Conservation (phyloP, 2,329 filamentous ascomycete species). For the Ophiostoma piceae region DNA sequence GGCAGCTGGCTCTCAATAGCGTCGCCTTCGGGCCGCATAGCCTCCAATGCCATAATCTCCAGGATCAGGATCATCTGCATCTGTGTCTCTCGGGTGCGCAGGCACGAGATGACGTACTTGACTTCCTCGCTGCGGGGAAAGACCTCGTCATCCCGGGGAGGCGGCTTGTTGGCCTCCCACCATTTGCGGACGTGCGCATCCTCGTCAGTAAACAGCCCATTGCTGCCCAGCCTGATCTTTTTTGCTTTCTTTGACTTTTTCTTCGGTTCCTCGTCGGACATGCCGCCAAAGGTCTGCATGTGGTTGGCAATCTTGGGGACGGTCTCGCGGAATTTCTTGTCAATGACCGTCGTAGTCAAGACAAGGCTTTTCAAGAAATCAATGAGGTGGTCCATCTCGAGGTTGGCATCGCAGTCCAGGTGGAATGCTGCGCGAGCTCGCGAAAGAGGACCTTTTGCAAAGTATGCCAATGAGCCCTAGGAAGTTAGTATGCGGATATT, state of each 20-base stretch:
- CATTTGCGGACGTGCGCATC: slow-evolving; percentile 60
- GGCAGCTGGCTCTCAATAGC: slow-evolving; percentile 45
- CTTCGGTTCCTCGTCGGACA: slow-evolving; percentile 44
- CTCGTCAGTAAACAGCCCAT: slow-evolving; percentile 64
- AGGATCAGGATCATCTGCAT: slow-evolving; percentile 75
- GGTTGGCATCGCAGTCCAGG: slow-evolving; percentile 53
- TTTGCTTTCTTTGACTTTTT: slow-evolving; percentile 48
- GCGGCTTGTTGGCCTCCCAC: slow-evolving; percentile 59
- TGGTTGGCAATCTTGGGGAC: slow-evolving; percentile 57
- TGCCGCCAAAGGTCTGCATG: slow-evolving; percentile 52
- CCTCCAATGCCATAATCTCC: slow-evolving; percentile 67
- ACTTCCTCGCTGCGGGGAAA: slow-evolving; percentile 48
- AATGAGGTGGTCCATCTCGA: slow-evolving; percentile 59
- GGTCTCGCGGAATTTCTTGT: slow-evolving; percentile 74
- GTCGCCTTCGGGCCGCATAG: slow-evolving; percentile 39
- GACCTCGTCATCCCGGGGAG: slow-evolving; percentile 44
- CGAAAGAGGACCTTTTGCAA: slow-evolving; percentile 75
- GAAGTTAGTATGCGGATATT: not conserved
- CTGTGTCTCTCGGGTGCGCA: slow-evolving; percentile 72
- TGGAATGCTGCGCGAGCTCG: slow-evolving; percentile 67
- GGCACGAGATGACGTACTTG: slow-evolving; percentile 57
- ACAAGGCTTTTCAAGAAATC: slow-evolving; percentile 64
- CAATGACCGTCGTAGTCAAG: slow-evolving; percentile 61
- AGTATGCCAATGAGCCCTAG: slow-evolving; percentile 73
- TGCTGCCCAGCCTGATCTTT: slow-evolving; percentile 62